These are phyloP conservation scores for Fonsecaea pedrosoi DNA, from an alignment of 2,329 filamentous ascomycete genomes.

Conservation along the genomic window DNA sequence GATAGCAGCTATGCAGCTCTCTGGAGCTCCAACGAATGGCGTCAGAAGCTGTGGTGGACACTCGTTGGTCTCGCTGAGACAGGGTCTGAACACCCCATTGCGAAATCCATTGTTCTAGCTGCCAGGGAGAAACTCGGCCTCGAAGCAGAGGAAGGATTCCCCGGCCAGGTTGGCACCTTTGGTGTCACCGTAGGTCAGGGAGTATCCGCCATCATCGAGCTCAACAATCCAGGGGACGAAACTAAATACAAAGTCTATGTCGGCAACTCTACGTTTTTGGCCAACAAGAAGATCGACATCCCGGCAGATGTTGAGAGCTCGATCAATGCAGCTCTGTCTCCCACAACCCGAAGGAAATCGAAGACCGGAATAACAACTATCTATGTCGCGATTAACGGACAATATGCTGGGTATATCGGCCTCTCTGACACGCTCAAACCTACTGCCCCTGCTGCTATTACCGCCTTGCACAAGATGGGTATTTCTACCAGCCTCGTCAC, in stretches of 20 bases:
- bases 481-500: slow-evolving; percentile 92
- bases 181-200: slow-evolving; percentile 82
- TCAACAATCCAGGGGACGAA: slow-evolving; percentile 70
- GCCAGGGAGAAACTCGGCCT: slow-evolving; percentile 79
- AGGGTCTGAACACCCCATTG: slow-evolving; percentile 94
- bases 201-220: slow-evolving; percentile 73
- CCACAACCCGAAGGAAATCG: slow-evolving; percentile 39
- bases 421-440: slow-evolving; percentile 92
- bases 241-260: slow-evolving; percentile 78
- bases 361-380: slow-evolving; percentile 82
- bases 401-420: slow-evolving; percentile 80
- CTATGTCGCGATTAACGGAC: slow-evolving; percentile 83
- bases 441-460: slow-evolving; percentile 78
- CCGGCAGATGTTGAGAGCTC: slow-evolving; percentile 51
- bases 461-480: slow-evolving; percentile 81
- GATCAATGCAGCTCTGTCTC: slow-evolving; percentile 37
- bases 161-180: slow-evolving; percentile 86
- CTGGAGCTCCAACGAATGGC: slow-evolving; percentile 74
- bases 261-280: slow-evolving; percentile 80
- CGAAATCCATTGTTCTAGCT: slow-evolving; percentile 79
- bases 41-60: slow-evolving; percentile 88
- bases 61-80: slow-evolving; percentile 93
- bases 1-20: slow-evolving; percentile 68
- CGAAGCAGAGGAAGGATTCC: slow-evolving; percentile 73
- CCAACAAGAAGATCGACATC: slow-evolving; percentile 68